phyloP scores from a whole-genome alignment of 2,329 filamentous ascomycete genomes.

The Penicillium sp. region DNA sequence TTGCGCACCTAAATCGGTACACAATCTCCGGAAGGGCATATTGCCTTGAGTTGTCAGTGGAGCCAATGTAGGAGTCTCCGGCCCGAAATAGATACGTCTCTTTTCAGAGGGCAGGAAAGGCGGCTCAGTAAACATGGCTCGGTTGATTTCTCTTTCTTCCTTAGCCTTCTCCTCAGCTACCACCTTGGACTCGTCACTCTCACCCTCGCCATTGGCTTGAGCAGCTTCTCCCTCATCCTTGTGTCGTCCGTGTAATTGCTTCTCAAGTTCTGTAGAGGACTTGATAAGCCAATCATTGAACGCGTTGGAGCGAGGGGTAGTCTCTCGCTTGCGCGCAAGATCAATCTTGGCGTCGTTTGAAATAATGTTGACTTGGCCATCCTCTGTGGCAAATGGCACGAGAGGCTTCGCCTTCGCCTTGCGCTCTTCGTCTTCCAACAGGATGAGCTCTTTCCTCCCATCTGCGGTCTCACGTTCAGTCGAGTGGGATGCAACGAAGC shows the following conservation, averaged over 20 bases:
- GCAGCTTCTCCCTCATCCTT: constrained; percentile 35
- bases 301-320: constrained; percentile 69
- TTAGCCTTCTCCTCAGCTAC: constrained; percentile 24
- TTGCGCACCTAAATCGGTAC: constrained; percentile 83
- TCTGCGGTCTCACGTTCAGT: constrained; percentile 74
- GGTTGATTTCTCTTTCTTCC: constrained; percentile 61
- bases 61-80: constrained; percentile 88
- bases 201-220: constrained; percentile 20
- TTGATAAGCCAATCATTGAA: constrained; percentile 77
- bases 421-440: constrained; percentile 58
- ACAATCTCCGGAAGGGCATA: constrained; percentile 86
- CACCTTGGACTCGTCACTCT: constrained; percentile 15
- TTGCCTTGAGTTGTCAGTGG: constrained; percentile 97
- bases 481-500: constrained; percentile 84
- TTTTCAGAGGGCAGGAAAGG: constrained; percentile 92
- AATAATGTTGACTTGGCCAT: constrained; percentile 74
- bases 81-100: constrained; percentile 86
- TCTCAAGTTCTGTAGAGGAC: constrained; percentile 51
- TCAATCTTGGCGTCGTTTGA: constrained; percentile 67
- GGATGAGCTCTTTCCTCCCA: constrained; percentile 76
- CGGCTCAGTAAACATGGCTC: constrained; percentile 79
- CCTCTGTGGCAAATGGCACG: constrained; percentile 39
- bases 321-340: constrained; percentile 68
- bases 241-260: constrained; percentile 49
- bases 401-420: constrained; percentile 40